Evolutionary conservation across 352 stramenopile genomes (phyloP).

Genomic region (Pythium dissimile): DNA sequence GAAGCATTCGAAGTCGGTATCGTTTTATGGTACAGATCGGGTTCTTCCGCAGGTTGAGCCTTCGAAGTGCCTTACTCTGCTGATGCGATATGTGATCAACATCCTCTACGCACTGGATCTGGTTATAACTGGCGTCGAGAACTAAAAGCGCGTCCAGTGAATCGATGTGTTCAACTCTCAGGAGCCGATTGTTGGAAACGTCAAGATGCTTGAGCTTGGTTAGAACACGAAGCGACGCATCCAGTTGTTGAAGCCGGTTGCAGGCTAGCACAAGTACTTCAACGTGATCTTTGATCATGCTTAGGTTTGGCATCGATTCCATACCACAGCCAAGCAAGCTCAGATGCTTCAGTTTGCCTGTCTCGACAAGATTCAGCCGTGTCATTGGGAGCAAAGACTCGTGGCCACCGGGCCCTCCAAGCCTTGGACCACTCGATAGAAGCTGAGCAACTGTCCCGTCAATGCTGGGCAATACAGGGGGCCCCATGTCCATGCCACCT

Average conservation of each 20-base stretch:
- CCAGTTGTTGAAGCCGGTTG: conserved; percentile 54
- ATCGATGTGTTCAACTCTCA: conserved; percentile 40
- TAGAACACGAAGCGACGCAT: conserved; percentile 29
- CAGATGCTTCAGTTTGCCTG: conserved; percentile 35
- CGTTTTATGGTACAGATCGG: conserved; percentile 53
- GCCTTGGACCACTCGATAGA: neutral
- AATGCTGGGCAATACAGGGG: neutral
- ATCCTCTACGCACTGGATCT: conserved; percentile 55
- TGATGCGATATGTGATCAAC: conserved; percentile 28
- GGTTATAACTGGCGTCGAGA: conserved; percentile 65
- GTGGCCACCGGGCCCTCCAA: neutral
- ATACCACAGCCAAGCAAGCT: conserved; percentile 54
- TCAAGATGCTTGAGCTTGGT: conserved; percentile 47
- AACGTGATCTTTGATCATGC: conserved; percentile 31
- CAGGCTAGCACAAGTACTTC: conserved; percentile 69
- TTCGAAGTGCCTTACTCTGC: conserved; percentile 23
- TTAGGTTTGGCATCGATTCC: conserved; percentile 44
- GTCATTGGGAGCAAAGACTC: conserved; percentile 31
- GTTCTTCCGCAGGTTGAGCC: conserved; percentile 73
- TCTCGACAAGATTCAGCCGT: conserved; percentile 10
- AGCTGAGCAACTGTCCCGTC: conserved; percentile 6
- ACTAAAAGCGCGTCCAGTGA: conserved; percentile 28
- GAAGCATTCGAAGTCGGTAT: conserved; percentile 64
- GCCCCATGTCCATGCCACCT: neutral
- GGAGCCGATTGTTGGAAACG: conserved; percentile 65